Base-by-base conservation (phyloP, 2,329 filamentous ascomycete species). In the Nemania diffusa region DNA sequence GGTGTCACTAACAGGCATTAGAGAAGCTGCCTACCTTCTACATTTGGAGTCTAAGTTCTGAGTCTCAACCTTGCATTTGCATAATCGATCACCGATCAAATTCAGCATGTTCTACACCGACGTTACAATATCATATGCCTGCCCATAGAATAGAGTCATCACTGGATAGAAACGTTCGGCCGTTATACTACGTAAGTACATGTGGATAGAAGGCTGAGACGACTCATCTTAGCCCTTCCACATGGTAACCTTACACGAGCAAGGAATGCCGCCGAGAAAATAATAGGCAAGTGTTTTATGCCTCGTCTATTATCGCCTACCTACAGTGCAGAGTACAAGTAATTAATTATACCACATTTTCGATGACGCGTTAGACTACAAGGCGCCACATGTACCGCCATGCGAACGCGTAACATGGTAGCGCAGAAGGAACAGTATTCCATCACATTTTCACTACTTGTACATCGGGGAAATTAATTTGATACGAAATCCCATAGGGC, bases 181-280 rank as follows among this genome's bases (percentile, higher is more conserved):
- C 62, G 37, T 65, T 53, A 34, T 44, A 51, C 6, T 29, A 44
- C 27, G 13, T 20, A 24, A 2, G 13, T 50, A 24, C 5, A 22
- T 50, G 22, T 53, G 2, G 7, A 20, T 27, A 26, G 40, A 53
- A 58, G 53, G 48, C 55, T 59, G 59, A 66, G 37, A 53, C 53
- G 58, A 52, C 27, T 50, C 46, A 62, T 55, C 46, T 50, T 40
- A 59, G 58, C 44, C 58, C 34, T 60, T 57, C 32, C 29, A 57
- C 37, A 58, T n/a, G 34, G 62, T 48, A 58, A 42, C 48, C 58
- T 53, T 57, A 40, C 62, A 62, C 32, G 40, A 46, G 20, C 42
- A 52, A 56, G 40, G 55, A 50, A 51, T 57, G 64, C 32, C 5
- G 27, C 60, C 42, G 50, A 56, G 42, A 67, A 51, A 32, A 48